A percentile compares a stretch with the other conserved stretches of the same genome.
Evolutionary conservation across 2,329 filamentous ascomycete genomes (phyloP).

Genomic region (Colletotrichum destructivum): DNA sequence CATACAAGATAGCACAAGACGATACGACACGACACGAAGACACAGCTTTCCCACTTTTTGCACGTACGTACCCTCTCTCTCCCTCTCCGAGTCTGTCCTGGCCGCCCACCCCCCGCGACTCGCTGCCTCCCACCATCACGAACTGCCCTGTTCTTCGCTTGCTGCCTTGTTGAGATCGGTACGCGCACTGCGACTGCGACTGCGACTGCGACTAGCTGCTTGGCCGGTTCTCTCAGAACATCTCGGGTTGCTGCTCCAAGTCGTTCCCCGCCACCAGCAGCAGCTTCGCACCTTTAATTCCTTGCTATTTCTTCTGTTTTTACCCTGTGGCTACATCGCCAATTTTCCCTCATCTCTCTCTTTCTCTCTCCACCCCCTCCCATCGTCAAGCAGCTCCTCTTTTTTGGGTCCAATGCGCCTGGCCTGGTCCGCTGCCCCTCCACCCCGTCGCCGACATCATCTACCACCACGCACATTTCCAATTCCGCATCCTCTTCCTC

Average conservation of each 20-base stretch:
- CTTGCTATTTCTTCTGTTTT: neutral
- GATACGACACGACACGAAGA: conserved; percentile 12
- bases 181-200: neutral
- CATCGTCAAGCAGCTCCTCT: conserved; percentile 41
- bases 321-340: conserved; percentile 2
- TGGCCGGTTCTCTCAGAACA: neutral
- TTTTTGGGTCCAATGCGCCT: conserved; percentile 39
- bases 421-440: conserved; percentile 25
- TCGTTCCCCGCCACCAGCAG: neutral
- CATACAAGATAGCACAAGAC: no score
- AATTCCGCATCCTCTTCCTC: neutral
- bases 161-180: conserved; percentile 10
- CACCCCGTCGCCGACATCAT: conserved; percentile 37
- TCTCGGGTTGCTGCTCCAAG: neutral
- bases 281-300: neutral
- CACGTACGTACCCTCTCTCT: conserved; percentile 37
- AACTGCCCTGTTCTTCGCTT: no score
- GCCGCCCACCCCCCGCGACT: neutral
- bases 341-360: conserved; percentile 31
- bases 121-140: neutral
- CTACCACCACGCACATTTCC: conserved; percentile 8
- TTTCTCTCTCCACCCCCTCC: conserved; percentile 18
- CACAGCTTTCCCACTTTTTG: conserved; percentile 36
- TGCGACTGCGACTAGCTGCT: no score
- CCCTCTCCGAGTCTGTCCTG: neutral